Conservation (phyloP, 495 filamentous ascomycete genomes). For the Penicillium paxilli region DNA sequence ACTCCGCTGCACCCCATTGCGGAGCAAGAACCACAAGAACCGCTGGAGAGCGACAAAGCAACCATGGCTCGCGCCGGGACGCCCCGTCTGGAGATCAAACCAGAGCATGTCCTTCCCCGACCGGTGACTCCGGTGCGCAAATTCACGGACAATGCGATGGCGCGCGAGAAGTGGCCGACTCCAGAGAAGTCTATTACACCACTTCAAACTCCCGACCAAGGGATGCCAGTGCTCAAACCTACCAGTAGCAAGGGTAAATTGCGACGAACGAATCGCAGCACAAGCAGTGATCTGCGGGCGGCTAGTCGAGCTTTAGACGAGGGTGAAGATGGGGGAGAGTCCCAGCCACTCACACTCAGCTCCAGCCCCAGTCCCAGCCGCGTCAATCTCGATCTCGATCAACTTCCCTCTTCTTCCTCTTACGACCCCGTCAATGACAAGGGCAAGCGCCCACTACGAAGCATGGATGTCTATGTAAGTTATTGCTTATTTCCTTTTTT, state of each 20-base stretch:
- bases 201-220: conserved; percentile 34
- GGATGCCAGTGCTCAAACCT: conserved; percentile 35
- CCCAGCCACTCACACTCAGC: conserved; percentile 21
- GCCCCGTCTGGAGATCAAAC: conserved; percentile 44
- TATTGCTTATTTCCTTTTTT: conserved; percentile 10
- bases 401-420: conserved; percentile 59
- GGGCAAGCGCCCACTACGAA: conserved; percentile 77
- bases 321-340: background rate
- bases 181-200: conserved; percentile 48
- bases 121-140: conserved; percentile 42
- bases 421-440: conserved; percentile 80
- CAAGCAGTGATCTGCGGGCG: conserved; percentile 78
- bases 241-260: conserved; percentile 48
- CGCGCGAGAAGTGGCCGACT: conserved; percentile 51
- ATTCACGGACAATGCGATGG: conserved; percentile 54
- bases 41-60: conserved; percentile 4
- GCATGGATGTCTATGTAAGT: conserved; percentile 95
- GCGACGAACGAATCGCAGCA: conserved; percentile 68
- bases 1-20: conserved; percentile 41
- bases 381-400: conserved; percentile 39
- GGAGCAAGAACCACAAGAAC: conserved; percentile 40
- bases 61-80: conserved; percentile 31
- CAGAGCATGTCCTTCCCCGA: conserved; percentile 43
- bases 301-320: conserved; percentile 50
- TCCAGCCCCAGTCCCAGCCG: background rate